A percentile compares a stretch with the other conserved stretches of the same genome.
These are phyloP conservation scores for Tetrahymena elliotti DNA, from an alignment of 73 alveolate genomes.

Conservation along the genomic window DNA sequence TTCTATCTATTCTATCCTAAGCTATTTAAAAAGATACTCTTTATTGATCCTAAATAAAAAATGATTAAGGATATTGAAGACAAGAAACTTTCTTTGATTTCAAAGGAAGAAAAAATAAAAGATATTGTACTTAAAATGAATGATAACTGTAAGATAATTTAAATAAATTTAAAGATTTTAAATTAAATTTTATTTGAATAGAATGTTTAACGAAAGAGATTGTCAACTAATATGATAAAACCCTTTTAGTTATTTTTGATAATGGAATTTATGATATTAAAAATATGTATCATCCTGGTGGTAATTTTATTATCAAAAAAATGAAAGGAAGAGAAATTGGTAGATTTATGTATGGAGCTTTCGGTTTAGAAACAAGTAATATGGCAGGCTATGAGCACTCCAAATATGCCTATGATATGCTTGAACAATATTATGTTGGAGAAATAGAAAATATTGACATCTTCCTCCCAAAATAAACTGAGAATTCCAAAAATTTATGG, in stretches of 20 bases:
- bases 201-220: neutral
- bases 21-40: neutral
- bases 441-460: neutral
- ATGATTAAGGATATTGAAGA: neutral
- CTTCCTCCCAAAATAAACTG: neutral
- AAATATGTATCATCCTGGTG: constrained; percentile 58
- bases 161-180: neutral
- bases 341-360: constrained; percentile 60
- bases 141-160: neutral
- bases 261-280: constrained; percentile 16
- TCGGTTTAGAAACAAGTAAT: constrained; percentile 37
- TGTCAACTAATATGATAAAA: neutral
- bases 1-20: neutral
- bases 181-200: neutral
- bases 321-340: constrained; percentile 58
- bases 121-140: neutral
- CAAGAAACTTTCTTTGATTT: neutral
- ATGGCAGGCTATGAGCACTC: constrained; percentile 7
- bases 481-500: neutral
- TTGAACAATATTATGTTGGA: neutral
- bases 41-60: neutral
- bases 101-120: neutral
- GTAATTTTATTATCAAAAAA: constrained; percentile 42
- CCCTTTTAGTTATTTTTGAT: constrained; percentile 10
- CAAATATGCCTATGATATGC: constrained; percentile 18